Conservation (phyloP, 257 asterid species). For the Ligustrum vulgare region DNA sequence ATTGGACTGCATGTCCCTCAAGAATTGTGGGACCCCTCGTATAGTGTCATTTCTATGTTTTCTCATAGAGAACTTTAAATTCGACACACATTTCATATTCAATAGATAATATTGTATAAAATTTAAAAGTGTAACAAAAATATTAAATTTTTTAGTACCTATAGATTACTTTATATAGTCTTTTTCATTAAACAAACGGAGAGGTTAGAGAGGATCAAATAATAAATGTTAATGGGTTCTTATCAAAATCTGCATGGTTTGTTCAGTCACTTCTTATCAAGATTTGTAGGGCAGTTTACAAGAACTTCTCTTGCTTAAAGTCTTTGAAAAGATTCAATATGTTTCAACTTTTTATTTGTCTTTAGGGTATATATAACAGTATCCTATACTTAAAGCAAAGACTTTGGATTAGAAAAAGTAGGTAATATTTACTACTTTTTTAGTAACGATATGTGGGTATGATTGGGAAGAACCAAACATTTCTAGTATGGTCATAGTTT, state of each 20-base stretch:
- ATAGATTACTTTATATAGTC: background rate
- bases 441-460: background rate
- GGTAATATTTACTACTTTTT: constrained; percentile 21
- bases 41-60: constrained; percentile 11
- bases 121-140: background rate
- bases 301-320: constrained; percentile 26
- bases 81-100: background rate
- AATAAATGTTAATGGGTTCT: constrained; percentile 15
- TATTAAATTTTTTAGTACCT: background rate
- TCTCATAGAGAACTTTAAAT: background rate
- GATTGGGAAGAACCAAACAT: constrained; percentile 16
- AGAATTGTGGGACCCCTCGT: constrained; percentile 11
- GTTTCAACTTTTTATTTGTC: constrained; percentile 30
- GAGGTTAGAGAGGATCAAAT: constrained; percentile 13
- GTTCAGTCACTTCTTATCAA: constrained; percentile 23
- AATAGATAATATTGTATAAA: background rate
- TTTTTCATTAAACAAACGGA: background rate
- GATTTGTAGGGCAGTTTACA: constrained; percentile 34
- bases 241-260: constrained; percentile 27
- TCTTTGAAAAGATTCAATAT: constrained; percentile 38
- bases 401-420: constrained; percentile 11
- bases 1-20: constrained; percentile 17
- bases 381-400: constrained; percentile 18
- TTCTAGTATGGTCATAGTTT: constrained; percentile 21
- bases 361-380: constrained; percentile 8